Conservation (phyloP, 768 basidiomycete species). For the Psilocybe sp. region DNA sequence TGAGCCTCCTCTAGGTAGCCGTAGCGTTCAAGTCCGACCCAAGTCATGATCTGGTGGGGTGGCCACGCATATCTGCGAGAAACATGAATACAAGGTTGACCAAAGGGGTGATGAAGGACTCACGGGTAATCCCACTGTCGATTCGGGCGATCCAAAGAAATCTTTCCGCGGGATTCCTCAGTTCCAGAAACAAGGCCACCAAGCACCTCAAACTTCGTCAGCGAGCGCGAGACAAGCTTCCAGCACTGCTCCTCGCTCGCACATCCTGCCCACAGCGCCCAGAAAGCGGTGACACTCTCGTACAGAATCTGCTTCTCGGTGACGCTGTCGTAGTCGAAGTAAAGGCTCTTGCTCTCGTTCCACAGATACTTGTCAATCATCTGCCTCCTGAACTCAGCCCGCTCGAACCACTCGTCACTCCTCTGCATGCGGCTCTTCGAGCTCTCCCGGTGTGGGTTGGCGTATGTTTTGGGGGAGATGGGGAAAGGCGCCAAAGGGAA, state of each 20-base stretch:
- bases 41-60: constrained; percentile 98
- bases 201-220: constrained; percentile 95
- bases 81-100: constrained; percentile 5
- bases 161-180: constrained; percentile 93
- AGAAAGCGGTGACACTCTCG: constrained; percentile 95
- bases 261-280: constrained; percentile 97
- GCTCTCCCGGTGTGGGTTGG: constrained; percentile 55
- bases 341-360: constrained; percentile 93
- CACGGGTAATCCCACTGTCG: constrained; percentile 99
- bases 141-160: constrained; percentile 94
- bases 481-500: constrained; percentile 93
- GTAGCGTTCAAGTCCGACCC: constrained; percentile 96
- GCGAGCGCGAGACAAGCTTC: constrained; percentile 81
- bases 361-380: constrained; percentile 94
- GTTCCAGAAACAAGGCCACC: constrained; percentile 96
- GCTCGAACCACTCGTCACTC: constrained; percentile 90
- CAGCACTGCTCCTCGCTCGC: constrained; percentile 94
- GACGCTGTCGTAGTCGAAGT: constrained; percentile 95
- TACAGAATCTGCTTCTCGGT: constrained; percentile 90
- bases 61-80: constrained; percentile 73
- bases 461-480: constrained; percentile 68
- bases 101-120: constrained; percentile 29
- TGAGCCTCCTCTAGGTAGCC: constrained; percentile 94
- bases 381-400: constrained; percentile 79
- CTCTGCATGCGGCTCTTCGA: constrained; percentile 61